These are phyloP conservation scores for Asparagopsis taxiformis DNA, from an alignment of 31 red algal species.

Conservation along the genomic window DNA sequence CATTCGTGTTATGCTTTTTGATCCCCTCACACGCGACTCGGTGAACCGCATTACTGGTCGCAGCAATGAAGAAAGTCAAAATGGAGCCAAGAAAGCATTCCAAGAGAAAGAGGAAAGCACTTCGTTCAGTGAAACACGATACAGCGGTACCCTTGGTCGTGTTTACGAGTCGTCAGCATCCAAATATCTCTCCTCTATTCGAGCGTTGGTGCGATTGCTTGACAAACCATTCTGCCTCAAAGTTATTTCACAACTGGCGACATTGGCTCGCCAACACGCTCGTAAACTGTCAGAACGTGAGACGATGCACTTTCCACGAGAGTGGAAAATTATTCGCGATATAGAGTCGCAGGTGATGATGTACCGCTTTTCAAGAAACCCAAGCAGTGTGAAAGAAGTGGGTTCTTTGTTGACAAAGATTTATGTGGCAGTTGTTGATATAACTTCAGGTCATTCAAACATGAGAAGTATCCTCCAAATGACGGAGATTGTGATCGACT, in stretches of 20 bases:
- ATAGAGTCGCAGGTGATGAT: slow-evolving; percentile 16
- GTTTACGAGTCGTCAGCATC: slow-evolving; percentile 28
- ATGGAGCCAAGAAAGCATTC: slow-evolving; percentile 20
- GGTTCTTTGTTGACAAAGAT: slow-evolving; percentile 13
- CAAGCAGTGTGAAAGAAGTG: neutral
- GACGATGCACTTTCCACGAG: slow-evolving; percentile 39
- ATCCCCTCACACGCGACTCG: slow-evolving; percentile 20
- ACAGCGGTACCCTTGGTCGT: slow-evolving; percentile 17
- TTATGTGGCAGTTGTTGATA: slow-evolving; percentile 28
- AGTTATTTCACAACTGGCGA: slow-evolving; percentile 19
- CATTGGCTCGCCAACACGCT: slow-evolving; percentile 30
- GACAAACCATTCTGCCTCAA: slow-evolving; percentile 45
- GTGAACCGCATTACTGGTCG: slow-evolving; percentile 9
- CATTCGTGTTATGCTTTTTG: slow-evolving; percentile 38
- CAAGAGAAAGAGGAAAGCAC: slow-evolving; percentile 42
- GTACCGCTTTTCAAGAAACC: slow-evolving; percentile 16
- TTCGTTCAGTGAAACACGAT: slow-evolving; percentile 23
- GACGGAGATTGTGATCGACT: slow-evolving; percentile 51
- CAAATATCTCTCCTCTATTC: slow-evolving; percentile 35
- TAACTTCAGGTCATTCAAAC: slow-evolving; percentile 41
- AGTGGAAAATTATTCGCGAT: slow-evolving; percentile 58
- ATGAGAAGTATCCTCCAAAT: slow-evolving; percentile 24
- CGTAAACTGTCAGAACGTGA: slow-evolving; percentile 20
- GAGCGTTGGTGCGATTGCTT: slow-evolving; percentile 35
- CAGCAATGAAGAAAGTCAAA: slow-evolving; percentile 25